Evolutionary conservation across 345 rosid genomes (phyloP), one percentile per base, ranked within the genome.

Genomic region (Salix udensis): DNA sequence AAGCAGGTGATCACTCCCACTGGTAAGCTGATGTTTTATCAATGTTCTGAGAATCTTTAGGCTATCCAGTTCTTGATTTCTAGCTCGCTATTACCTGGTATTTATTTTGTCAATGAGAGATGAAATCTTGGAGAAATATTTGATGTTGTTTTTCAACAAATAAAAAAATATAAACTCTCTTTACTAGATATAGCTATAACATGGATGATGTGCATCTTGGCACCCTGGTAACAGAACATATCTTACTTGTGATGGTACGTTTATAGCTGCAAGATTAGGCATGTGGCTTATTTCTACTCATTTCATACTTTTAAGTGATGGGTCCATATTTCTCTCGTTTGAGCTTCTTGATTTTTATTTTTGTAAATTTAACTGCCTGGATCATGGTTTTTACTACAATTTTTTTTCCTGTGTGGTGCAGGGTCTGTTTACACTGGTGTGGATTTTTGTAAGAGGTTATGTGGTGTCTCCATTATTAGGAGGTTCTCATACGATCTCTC

Each of bases 1-100:
- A 96, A 87, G 88, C 99, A 93, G 85, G 97, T 96, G 84, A 80
- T 86, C 70, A 96, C 99, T 70, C 99, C 99, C 71, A 96, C 98
- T 14, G 99, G 99, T 95, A 84, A 77, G 94, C 80, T 78, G 66
- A 69, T 82, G 42, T 46, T 46, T 46, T 46, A 19, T 46, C 52
- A 46, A 46, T 58, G 66, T 31, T 19, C 6, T 60, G 15, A 66
- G 65, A 39, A 58, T 66, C 21, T 34, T 69, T 40, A 65, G 28
- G 30, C 31, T 60, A 7, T 39, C 60, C 37, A 50, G 73, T 13
- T 53, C 67, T 68, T 52, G 44, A 60, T 71, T 64, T 46, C 36
- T 61, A 6, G 42, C 62, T 53, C 15, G 39, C 31, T 68, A 67
- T 31, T 55, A 26, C 52, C 1, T 50, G 42, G 21, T 21, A 37